A percentile compares a stretch with the other conserved stretches of the same genome.
Conservation (phyloP, 441 rosid species). For the Populus tomentosa region DNA sequence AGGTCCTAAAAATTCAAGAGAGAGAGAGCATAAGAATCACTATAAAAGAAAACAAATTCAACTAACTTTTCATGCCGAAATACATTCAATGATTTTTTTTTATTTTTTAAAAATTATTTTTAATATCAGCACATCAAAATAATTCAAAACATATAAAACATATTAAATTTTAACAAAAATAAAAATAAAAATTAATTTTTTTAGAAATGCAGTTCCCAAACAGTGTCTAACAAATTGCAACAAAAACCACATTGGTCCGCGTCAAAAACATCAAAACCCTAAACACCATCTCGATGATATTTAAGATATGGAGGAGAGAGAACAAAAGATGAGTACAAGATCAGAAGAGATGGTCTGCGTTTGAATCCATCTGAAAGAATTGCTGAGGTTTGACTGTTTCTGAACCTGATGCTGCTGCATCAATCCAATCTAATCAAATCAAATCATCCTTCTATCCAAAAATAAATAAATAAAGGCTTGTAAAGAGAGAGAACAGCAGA, state of each 20-base stretch:
- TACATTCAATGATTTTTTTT: no score
- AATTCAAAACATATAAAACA: no score
- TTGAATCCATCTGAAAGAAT: slow-evolving; percentile 88
- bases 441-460: background rate
- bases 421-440: background rate
- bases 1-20: slow-evolving; percentile 53
- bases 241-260: background rate
- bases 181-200: no score
- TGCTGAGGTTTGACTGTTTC: slow-evolving; percentile 47
- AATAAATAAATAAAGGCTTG: background rate
- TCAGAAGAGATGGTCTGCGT: slow-evolving; percentile 69
- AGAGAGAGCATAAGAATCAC: background rate
- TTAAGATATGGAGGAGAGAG: background rate
- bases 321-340: slow-evolving; percentile 36
- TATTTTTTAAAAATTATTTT: no score
- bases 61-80: no score
- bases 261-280: background rate
- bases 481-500: background rate
- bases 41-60: background rate
- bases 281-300: no score
- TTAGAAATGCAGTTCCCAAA: no score
- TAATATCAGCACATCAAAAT: no score
- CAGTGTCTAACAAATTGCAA: background rate
- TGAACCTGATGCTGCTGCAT: slow-evolving; percentile 37
- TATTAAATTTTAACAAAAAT: no score